Evolutionary conservation across 305 asterid genomes (phyloP).

Genomic region (Coffea humblotiana): DNA sequence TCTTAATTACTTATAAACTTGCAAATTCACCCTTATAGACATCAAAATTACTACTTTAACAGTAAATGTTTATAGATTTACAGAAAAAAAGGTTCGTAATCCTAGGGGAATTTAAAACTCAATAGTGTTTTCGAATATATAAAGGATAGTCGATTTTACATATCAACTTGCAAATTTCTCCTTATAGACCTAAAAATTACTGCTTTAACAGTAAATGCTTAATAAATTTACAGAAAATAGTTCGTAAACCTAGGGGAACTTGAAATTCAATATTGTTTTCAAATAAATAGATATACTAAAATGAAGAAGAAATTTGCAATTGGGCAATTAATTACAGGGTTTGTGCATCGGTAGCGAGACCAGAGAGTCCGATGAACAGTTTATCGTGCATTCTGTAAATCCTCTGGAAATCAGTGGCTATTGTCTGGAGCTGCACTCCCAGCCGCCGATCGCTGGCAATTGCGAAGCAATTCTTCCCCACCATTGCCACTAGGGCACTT

Average conservation of each 20-base stretch:
- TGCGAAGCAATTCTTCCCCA: constrained; percentile 97
- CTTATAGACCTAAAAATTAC: not conserved
- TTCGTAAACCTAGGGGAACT: not conserved
- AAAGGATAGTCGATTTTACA: not conserved
- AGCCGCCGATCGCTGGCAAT: constrained; percentile 91
- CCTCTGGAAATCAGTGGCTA: constrained; percentile 86
- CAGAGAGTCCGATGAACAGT: constrained; percentile 86
- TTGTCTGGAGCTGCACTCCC: constrained; percentile 89
- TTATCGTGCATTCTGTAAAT: constrained; percentile 76
- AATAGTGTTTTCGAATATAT: not conserved
- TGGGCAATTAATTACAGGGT: constrained; percentile 48
- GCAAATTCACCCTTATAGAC: not conserved
- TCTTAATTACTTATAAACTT: too few relatives aligned
- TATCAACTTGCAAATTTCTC: too few relatives aligned
- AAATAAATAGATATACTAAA: not conserved
- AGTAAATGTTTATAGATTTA: not conserved
- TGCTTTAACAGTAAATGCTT: not conserved
- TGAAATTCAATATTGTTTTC: not conserved
- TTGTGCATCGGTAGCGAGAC: constrained; percentile 87
- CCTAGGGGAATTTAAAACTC: not conserved
- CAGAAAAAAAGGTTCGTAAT: not conserved
- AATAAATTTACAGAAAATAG: not conserved
- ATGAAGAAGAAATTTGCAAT: not conserved
- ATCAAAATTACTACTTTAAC: not conserved
- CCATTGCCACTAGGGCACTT: constrained; percentile 97